These are phyloP conservation scores for Coniferiporia sulphurascens DNA, from an alignment of 1,284 basidiomycete species.

Conservation along the genomic window DNA sequence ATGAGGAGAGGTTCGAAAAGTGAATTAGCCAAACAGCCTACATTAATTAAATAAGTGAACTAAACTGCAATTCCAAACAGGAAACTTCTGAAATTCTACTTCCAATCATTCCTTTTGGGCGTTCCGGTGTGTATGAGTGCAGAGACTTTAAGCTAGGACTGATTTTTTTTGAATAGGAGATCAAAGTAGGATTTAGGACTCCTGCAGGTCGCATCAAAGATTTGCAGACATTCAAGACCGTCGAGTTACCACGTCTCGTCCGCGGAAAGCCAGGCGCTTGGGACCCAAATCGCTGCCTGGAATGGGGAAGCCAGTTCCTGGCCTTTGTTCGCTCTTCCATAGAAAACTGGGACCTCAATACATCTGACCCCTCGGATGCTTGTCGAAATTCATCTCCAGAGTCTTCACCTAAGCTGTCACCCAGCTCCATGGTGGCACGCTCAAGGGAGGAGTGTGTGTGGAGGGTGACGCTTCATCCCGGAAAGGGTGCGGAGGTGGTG, in stretches of 20 bases:
- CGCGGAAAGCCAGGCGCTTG: conserved; percentile 70
- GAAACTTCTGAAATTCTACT: conserved; percentile 93
- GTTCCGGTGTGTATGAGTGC: conserved; percentile 57
- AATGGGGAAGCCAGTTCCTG: conserved; percentile 69
- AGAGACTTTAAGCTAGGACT: conserved; percentile 1
- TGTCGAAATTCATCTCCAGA: conserved; percentile 5
- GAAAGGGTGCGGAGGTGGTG: conserved; percentile 42
- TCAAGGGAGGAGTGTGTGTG: conserved; percentile 43
- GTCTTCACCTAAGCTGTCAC: conserved; percentile 2
- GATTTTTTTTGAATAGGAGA: conserved; percentile 46
- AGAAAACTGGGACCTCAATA: conserved; percentile 17
- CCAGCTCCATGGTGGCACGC: background rate
- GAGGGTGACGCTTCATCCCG: conserved; percentile 61
- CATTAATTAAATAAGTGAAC: background rate
- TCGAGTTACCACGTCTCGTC: conserved; percentile 68
- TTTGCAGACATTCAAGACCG: conserved; percentile 65
- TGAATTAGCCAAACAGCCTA: conserved; percentile 31
- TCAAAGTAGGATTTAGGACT: conserved; percentile 91
- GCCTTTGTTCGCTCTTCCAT: conserved; percentile 41
- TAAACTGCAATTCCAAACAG: conserved; percentile 34
- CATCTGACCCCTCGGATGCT: conserved; percentile 5
- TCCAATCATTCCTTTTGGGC: conserved; percentile 91
- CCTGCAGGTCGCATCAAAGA: conserved; percentile 63
- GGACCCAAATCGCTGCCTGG: conserved; percentile 72
- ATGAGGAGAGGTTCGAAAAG: conserved; percentile 82